Percentiles rank a stretch among this genome's conserved stretches.
phyloP scores from a whole-genome alignment of 352 stramenopile species.

The Phytophthora sp. region DNA sequence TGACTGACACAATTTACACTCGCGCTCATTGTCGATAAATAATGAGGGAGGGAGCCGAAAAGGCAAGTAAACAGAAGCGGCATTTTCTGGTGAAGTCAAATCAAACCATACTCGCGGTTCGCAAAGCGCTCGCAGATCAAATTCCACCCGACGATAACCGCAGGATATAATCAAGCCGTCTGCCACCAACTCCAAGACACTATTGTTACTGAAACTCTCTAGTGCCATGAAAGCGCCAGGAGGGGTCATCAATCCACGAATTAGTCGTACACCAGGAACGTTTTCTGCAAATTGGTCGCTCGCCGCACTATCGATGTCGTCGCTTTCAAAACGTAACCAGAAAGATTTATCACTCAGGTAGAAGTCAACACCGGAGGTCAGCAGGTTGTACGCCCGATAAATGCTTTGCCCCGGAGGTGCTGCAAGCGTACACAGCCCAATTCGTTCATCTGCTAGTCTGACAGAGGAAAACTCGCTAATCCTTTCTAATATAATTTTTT shows the following conservation, averaged over 20 bases:
- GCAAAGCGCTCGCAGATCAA: constrained; percentile 54
- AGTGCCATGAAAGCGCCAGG: constrained; percentile 40
- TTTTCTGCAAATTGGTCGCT: constrained; percentile 18
- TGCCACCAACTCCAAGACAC: constrained; percentile 22
- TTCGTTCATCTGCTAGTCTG: constrained; percentile 38
- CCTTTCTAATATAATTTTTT: constrained; percentile 33
- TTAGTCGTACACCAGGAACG: constrained; percentile 27
- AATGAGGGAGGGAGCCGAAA: constrained; percentile 46
- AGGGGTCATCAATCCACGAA: constrained; percentile 42
- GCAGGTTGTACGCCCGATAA: constrained; percentile 42
- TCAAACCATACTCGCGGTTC: constrained; percentile 56
- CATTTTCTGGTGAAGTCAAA: constrained; percentile 21
- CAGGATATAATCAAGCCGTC: constrained; percentile 26
- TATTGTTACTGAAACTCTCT: constrained; percentile 13
- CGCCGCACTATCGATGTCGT: constrained; percentile 42
- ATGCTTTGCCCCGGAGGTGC: constrained; percentile 32
- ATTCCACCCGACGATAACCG: constrained; percentile 28
- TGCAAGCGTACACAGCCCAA: constrained; percentile 57
- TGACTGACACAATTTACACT: constrained; percentile 42
- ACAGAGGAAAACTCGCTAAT: constrained; percentile 42
- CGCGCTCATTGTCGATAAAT: constrained; percentile 37
- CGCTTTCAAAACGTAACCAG: constrained; percentile 59
- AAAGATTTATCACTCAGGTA: constrained; percentile 33
- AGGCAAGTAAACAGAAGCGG: constrained; percentile 39
- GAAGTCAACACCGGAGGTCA: constrained; percentile 46